phyloP scores from a whole-genome alignment of 2,329 filamentous ascomycete genomes.

The Harringtonia aguacate region DNA sequence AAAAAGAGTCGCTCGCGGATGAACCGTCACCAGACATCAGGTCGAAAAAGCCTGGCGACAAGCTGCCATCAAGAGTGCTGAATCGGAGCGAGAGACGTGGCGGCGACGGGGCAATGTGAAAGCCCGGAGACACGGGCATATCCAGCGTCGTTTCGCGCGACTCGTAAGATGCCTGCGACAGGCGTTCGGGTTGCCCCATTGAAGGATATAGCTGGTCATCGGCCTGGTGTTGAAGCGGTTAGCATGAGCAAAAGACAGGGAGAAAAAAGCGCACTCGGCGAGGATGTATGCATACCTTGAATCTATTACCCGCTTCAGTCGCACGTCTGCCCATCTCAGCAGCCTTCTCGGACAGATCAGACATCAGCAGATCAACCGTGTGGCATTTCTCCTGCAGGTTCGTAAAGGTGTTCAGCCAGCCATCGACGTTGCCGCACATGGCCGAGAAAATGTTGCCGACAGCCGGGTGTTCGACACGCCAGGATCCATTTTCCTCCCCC shows the following conservation, averaged over 20 bases:
- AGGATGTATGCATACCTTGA: slow-evolving; percentile 44
- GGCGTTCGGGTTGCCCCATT: no score
- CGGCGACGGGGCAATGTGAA: slow-evolving; percentile 12
- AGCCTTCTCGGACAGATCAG: slow-evolving; percentile 65
- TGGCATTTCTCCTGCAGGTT: slow-evolving; percentile 65
- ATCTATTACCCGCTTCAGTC: slow-evolving; percentile 70
- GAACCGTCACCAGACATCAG: slow-evolving; percentile 12
- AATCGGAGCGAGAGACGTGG: slow-evolving; percentile 18
- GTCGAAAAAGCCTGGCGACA: slow-evolving; percentile 12
- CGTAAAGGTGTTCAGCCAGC: slow-evolving; percentile 74
- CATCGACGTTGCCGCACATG: slow-evolving; percentile 87
- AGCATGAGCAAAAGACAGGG: not conserved
- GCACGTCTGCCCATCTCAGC: slow-evolving; percentile 80
- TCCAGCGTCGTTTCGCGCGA: no score
- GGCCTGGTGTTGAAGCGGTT: no score
- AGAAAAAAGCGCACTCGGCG: no score
- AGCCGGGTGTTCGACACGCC: slow-evolving; percentile 50
- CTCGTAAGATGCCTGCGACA: slow-evolving; percentile 8
- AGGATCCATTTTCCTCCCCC: slow-evolving; percentile 50
- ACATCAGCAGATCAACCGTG: slow-evolving; percentile 57
- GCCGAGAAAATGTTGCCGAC: slow-evolving; percentile 58
- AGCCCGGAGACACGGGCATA: slow-evolving; percentile 8
- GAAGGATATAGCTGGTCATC: no score
- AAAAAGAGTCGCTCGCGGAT: slow-evolving; percentile 12
- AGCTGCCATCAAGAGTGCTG: slow-evolving; percentile 9